Evolutionary conservation across 345 rosid species (phyloP), one percentile per base, ranked within the genome.

Genomic region (Capsella bursapastoris): DNA sequence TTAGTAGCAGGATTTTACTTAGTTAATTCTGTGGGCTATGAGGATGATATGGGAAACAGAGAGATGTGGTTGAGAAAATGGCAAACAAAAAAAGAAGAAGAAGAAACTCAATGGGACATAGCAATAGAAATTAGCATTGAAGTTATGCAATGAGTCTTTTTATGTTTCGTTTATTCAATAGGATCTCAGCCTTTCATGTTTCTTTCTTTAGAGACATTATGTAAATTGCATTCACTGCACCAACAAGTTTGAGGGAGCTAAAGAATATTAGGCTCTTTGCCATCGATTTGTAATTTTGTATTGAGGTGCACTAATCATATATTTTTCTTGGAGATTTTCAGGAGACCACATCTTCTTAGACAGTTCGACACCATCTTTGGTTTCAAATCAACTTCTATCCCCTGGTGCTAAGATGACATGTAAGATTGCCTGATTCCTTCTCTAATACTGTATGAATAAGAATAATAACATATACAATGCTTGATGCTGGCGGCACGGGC

Each of bases 291-390:
- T 70, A 63, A n/a, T 22, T 64, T 57, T 70, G 22, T 44, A 56
- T 51, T 64, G 60, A 48, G 38, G 12, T 68, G 59, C 32, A 13
- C 29, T 66, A 70, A 70, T 48, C 68, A 37, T 58, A 52, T 71
- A 14, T 41, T 6, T 56, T 53, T 41, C 27, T 40, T 62, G 70
- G 78, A 52, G 35, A 15, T 47, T 78, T 83, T 78, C 90, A 95
- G 99, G 99, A 72, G 99, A 95, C 79, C 84, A 80, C 62, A 80
- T 86, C 67, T 92, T 95, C 67, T 74, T 95, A 80, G 97, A 91
- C 64, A 78, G 84, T 73, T 88, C 96, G 11, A 77, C 87, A 16
- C 74, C 89, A 50, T 61, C 86, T 47, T 68, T 90, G 37, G 73
- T 86, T 69, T 86, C 97, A 14, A 89, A 84, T 82, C 92, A 87